Conservation (phyloP, 768 basidiomycete species). For the Suillus occidentalis region DNA sequence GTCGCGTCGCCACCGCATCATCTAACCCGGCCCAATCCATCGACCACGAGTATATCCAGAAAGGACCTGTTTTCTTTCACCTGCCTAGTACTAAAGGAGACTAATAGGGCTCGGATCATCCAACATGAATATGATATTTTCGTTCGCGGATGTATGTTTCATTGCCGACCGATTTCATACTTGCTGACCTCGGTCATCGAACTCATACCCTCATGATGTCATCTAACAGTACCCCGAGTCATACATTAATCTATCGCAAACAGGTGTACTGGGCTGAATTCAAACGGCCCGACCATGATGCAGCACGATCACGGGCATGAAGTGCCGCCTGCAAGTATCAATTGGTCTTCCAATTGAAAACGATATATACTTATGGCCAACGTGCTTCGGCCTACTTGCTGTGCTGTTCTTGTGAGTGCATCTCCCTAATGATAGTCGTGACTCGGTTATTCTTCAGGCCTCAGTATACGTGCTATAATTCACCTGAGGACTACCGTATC, state of each 20-base stretch:
- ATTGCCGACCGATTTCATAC: neutral
- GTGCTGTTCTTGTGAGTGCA: neutral
- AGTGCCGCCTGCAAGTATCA: neutral
- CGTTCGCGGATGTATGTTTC: neutral
- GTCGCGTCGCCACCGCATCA: neutral
- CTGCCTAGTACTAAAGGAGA: neutral
- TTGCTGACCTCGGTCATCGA: neutral
- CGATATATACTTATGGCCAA: neutral
- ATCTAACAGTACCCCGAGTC: neutral
- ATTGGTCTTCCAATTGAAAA: neutral
- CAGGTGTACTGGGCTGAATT: neutral
- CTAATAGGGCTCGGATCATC: neutral
- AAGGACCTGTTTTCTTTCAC: neutral
- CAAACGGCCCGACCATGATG: neutral
- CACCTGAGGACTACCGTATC: neutral
- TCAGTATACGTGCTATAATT: neutral
- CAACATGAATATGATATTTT: neutral
- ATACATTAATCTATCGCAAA: neutral
- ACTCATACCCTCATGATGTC: neutral
- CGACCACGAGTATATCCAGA: neutral
- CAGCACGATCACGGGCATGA: neutral
- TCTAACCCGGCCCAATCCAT: neutral
- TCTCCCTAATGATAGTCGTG: neutral
- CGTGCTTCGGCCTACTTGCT: neutral
- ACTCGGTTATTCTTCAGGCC: neutral